Conservation (phyloP, 2,329 filamentous ascomycete species). For the Aspergillus fumigatiaffinis region DNA sequence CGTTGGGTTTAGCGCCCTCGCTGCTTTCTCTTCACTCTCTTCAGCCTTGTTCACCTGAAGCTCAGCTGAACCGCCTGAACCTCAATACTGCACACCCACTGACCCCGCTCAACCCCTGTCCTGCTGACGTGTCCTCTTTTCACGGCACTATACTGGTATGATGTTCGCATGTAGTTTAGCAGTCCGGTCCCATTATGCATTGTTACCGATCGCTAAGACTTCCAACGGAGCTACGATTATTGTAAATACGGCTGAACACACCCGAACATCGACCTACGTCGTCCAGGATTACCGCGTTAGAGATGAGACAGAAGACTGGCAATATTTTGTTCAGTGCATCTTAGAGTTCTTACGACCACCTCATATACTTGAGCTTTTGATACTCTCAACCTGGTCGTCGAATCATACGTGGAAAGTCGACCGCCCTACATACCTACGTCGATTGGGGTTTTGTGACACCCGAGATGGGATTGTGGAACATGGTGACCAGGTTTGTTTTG, state of each 20-base stretch:
- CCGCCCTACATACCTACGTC: background rate
- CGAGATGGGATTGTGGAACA: background rate
- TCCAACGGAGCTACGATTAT: background rate
- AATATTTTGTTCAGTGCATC: background rate
- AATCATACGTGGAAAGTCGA: background rate
- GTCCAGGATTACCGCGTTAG: background rate
- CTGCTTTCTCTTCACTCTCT: too few relatives aligned
- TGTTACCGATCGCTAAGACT: background rate
- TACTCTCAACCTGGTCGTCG: background rate
- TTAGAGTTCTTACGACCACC: background rate
- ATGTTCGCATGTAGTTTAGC: too few relatives aligned
- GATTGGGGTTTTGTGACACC: background rate
- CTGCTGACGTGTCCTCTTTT: too few relatives aligned
- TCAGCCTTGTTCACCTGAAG: too few relatives aligned
- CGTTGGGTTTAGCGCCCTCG: too few relatives aligned
- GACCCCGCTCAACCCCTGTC: too few relatives aligned
- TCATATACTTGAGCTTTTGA: background rate
- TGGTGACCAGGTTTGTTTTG: background rate
- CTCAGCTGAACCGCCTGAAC: too few relatives aligned
- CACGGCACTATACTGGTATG: too few relatives aligned
- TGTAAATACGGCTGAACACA: background rate
- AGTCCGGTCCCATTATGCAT: constrained; percentile 9
- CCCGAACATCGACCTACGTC: background rate
- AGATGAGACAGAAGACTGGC: background rate
- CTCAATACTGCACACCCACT: too few relatives aligned